Conservation (phyloP, 345 rosid genomes). For the Linum lewisii region DNA sequence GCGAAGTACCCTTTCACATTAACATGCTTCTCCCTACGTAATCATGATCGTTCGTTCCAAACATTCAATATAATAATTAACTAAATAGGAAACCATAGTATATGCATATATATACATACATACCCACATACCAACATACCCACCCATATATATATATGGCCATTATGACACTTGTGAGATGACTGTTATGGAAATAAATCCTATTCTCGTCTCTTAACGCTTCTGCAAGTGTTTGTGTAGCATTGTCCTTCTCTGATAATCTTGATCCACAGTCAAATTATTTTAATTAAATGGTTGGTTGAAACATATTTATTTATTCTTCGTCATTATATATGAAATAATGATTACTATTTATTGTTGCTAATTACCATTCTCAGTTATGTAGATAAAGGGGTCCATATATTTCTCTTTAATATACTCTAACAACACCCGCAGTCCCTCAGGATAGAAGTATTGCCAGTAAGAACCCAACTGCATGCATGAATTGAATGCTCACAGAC, state of each 20-base stretch:
- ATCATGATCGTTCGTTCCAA: too few species aligned
- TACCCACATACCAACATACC: too few species aligned
- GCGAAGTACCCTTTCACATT: neutral
- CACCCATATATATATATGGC: too few species aligned
- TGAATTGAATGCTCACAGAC: too few species aligned
- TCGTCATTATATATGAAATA: too few species aligned
- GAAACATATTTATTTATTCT: too few species aligned
- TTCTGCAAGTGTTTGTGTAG: neutral
- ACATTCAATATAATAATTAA: too few species aligned
- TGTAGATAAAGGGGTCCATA: slow-evolving; percentile 30
- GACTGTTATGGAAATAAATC: neutral
- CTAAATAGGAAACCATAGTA: too few species aligned
- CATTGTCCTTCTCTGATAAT: neutral
- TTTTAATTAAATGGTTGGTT: too few species aligned
- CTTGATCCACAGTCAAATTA: neutral
- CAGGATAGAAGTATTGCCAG: slow-evolving; percentile 37
- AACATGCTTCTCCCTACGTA: neutral
- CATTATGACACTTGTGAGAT: neutral
- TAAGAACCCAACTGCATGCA: slow-evolving; percentile 21
- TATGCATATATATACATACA: too few species aligned
- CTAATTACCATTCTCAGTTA: slow-evolving; percentile 44
- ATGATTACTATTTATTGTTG: too few species aligned
- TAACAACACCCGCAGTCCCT: slow-evolving; percentile 30
- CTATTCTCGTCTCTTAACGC: neutral
- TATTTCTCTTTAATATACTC: slow-evolving; percentile 31